Evolutionary conservation across 345 rosid genomes (phyloP).

Genomic region (Luvunga scandens): DNA sequence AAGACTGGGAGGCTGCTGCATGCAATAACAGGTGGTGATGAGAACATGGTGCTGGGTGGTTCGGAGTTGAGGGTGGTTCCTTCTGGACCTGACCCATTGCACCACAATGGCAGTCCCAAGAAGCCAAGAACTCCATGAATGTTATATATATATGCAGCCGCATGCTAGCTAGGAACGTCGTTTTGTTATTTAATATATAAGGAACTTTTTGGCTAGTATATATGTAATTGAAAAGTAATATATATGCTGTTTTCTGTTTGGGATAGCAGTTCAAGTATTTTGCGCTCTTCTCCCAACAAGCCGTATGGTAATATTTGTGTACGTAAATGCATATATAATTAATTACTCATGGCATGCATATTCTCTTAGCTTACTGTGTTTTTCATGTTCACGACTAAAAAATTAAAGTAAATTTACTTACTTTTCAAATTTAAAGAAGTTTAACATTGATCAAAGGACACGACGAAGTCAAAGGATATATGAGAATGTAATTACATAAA

Average conservation of each 20-base stretch:
- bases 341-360: too few relatives aligned
- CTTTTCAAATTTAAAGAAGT: too few relatives aligned
- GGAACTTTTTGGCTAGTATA: neutral
- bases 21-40: neutral
- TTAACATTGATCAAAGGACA: too few relatives aligned
- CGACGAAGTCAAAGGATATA: neutral
- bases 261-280: too few relatives aligned
- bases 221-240: too few relatives aligned
- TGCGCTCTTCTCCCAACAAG: too few relatives aligned
- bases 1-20: neutral
- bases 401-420: too few relatives aligned
- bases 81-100: constrained; percentile 51
- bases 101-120: constrained; percentile 38
- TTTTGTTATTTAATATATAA: neutral
- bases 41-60: constrained; percentile 3
- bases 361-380: too few relatives aligned
- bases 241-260: too few relatives aligned
- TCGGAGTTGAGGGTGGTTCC: constrained; percentile 37
- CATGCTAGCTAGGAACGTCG: neutral
- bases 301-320: too few relatives aligned
- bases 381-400: too few relatives aligned
- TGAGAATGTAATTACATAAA: neutral
- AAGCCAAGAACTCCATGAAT: constrained; percentile 38
- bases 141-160: neutral
- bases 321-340: too few relatives aligned